phyloP scores from a whole-genome alignment of 805 yeast genomes.

The Zygosaccharomyces pseudorouxii region DNA sequence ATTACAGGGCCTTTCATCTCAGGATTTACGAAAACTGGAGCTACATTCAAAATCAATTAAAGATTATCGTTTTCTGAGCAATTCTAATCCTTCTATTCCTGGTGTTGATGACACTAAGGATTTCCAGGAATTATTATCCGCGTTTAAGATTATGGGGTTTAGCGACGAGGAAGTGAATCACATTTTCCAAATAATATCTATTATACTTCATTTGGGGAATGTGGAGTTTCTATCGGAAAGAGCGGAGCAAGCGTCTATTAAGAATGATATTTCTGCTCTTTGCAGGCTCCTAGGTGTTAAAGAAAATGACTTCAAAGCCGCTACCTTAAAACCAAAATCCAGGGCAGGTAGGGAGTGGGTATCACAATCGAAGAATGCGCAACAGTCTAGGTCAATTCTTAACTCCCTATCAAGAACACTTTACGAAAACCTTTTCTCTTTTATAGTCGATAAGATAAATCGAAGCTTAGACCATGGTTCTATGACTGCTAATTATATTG shows the following conservation, averaged over 20 bases:
- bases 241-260: conserved; percentile 71
- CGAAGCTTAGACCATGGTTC: conserved; percentile 50
- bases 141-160: conserved; percentile 74
- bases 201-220: conserved; percentile 82
- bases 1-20: conserved; percentile 56
- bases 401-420: conserved; percentile 86
- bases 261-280: conserved; percentile 47
- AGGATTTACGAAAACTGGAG: conserved; percentile 44
- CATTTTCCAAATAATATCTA: conserved; percentile 64
- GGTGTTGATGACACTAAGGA: conserved; percentile 75
- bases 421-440: conserved; percentile 79
- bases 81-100: conserved; percentile 52
- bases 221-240: conserved; percentile 62
- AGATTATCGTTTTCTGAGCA: conserved; percentile 46
- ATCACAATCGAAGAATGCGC: conserved; percentile 68
- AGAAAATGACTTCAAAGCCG: conserved; percentile 46
- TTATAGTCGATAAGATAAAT: conserved; percentile 72
- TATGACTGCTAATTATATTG: conserved; percentile 60
- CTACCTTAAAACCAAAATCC: conserved; percentile 73
- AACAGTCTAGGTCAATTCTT: conserved; percentile 73
- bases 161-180: conserved; percentile 47
- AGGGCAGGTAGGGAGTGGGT: conserved; percentile 89
- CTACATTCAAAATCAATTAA: conserved; percentile 34
- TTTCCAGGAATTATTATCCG: conserved; percentile 54
- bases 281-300: conserved; percentile 62